Percentiles rank a stretch among this genome's conserved stretches.
Evolutionary conservation across 2,329 filamentous ascomycete species (phyloP).

Genomic region (Neopestalotiopsis sp.): DNA sequence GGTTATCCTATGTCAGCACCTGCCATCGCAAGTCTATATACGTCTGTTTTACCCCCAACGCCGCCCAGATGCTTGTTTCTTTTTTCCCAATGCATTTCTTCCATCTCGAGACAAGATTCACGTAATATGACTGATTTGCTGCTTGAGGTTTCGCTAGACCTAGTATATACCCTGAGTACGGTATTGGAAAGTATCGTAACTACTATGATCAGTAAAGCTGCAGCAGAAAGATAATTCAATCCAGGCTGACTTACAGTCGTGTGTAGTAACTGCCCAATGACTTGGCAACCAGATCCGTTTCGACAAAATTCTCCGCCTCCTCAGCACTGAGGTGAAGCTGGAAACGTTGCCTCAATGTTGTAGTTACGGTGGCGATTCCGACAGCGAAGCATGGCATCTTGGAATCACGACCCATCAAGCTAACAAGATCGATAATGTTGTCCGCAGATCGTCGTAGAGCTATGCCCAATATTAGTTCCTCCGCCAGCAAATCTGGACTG

Average conservation of each 20-base stretch:
- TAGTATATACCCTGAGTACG: constrained; percentile 88
- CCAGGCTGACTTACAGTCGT: constrained; percentile 66
- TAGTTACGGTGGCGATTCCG: constrained; percentile 74
- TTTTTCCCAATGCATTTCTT: constrained; percentile 7
- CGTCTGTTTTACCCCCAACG: constrained; percentile 31
- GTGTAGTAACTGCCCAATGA: constrained; percentile 88
- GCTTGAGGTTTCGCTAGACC: constrained; percentile 24
- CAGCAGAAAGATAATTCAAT: background rate
- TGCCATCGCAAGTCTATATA: constrained; percentile 30
- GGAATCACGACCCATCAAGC: constrained; percentile 82
- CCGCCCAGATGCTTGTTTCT: constrained; percentile 36
- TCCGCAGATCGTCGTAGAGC: constrained; percentile 80
- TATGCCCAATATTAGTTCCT: constrained; percentile 36
- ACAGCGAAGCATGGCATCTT: constrained; percentile 85
- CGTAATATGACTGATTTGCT: constrained; percentile 14
- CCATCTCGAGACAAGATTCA: background rate
- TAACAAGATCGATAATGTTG: constrained; percentile 80
- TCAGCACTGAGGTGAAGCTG: constrained; percentile 83
- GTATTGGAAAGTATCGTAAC: constrained; percentile 87
- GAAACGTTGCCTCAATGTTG: constrained; percentile 74
- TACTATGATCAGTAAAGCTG: constrained; percentile 36
- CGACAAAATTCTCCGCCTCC: constrained; percentile 81
- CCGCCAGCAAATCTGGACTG: background rate
- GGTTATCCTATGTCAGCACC: constrained; percentile 30
- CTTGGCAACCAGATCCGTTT: constrained; percentile 79